Conservation (phyloP, 2,329 filamentous ascomycete genomes). For the Xylaria sp. region DNA sequence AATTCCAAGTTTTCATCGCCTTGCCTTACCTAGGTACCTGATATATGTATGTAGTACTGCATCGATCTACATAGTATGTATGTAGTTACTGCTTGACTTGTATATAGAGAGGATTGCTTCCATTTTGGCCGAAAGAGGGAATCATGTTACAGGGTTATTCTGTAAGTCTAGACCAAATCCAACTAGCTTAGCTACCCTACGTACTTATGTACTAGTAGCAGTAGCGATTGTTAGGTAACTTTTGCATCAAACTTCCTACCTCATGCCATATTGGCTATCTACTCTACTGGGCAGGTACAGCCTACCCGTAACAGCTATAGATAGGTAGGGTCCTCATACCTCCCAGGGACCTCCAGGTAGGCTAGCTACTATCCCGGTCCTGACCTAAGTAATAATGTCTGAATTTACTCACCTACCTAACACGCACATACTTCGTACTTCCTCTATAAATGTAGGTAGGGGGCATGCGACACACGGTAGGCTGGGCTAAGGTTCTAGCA, state of each 20-base stretch:
- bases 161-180: neutral
- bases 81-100: too few relatives aligned
- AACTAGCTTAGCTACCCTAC: too few relatives aligned
- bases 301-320: neutral
- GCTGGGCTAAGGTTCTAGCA: too few relatives aligned
- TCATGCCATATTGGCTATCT: too few relatives aligned
- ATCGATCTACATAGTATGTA: too few relatives aligned
- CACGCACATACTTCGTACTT: too few relatives aligned
- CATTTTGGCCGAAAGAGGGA: constrained; percentile 3
- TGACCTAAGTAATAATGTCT: neutral
- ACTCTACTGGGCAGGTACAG: neutral
- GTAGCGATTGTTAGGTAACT: too few relatives aligned
- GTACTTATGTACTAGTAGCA: too few relatives aligned
- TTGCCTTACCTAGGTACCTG: neutral
- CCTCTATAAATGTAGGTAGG: too few relatives aligned
- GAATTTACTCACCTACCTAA: neutral
- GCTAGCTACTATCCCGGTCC: neutral
- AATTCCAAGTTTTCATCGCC: neutral
- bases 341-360: neutral
- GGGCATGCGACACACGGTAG: too few relatives aligned
- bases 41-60: neutral
- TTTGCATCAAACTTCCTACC: too few relatives aligned
- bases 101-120: constrained; percentile 4
- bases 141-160: neutral
- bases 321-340: too few relatives aligned